Percentiles rank a stretch among this genome's conserved stretches.
Conservation (phyloP, 768 basidiomycete species). For the Rhodotorula taiwanensis region DNA sequence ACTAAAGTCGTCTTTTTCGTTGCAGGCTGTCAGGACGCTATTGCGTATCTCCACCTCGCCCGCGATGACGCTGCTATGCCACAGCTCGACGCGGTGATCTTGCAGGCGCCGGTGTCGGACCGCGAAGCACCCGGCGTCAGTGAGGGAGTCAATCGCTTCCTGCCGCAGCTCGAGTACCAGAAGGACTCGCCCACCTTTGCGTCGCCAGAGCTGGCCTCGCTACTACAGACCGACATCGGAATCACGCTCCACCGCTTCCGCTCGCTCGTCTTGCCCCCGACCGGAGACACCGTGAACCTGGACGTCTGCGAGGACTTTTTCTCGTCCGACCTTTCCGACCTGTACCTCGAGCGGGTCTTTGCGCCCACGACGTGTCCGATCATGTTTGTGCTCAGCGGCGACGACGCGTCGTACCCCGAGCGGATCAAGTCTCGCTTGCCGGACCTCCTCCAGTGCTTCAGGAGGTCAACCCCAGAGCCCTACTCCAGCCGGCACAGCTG, state of each 20-base stretch:
- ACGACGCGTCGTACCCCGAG: constrained; percentile 1
- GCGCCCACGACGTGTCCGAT: background rate
- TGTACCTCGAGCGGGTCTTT: background rate
- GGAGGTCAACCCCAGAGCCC: background rate
- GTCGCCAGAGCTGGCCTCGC: background rate
- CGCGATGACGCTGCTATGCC: background rate
- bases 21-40: constrained; percentile 9
- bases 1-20: background rate
- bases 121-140: background rate
- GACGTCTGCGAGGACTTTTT: constrained; percentile 2
- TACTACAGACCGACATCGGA: background rate
- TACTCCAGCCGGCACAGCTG: background rate
- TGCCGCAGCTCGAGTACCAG: no score
- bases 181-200: background rate
- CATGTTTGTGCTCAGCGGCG: background rate
- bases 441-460: background rate
- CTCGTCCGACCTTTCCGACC: constrained; percentile 4
- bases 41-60: constrained; percentile 6
- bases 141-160: background rate
- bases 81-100: background rate
- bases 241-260: background rate
- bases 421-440: background rate
- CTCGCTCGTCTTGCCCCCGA: background rate
- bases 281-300: background rate
- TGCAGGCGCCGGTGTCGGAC: constrained; percentile 9